Base-by-base conservation (phyloP, 768 basidiomycete genomes). In the Agrocybe pediades region DNA sequence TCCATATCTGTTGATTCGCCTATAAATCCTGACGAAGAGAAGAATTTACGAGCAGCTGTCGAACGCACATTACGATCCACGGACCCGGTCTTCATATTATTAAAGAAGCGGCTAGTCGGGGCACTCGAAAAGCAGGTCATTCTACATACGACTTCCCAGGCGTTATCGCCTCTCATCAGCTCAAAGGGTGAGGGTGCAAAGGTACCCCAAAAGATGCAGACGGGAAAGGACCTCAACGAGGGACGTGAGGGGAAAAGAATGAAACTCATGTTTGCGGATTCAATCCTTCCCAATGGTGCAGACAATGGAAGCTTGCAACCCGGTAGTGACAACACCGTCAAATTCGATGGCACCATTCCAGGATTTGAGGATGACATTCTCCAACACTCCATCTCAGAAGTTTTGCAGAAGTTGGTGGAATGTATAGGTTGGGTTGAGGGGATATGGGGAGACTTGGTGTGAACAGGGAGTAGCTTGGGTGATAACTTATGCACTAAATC, bases 311-410 rank as follows among this genome's bases (percentile, higher is more conserved):
- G 41, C 8, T 21, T 46, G 19, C 20, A 41, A 33, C 26, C 15
- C 23, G 11, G 33, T 46, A 41, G 21, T n/a, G 9, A n/a, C 9
- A 39, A 15, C 21, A 24, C 13, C 33, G n/a, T 36, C 33, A 36
- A 36, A 13, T 36, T 55, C 19, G 53, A 52, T 5, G 51, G 58
- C 15, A 46, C 54, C 2, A 72, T 87, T 39, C 86, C 84, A 62
- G 88, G 88, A 1, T 90, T 89, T 59, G 86, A 90, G 53, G 87
- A 87, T 58, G 75, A 75, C 23, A 71, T 84, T 1, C 70, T 91
- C 46, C 70, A 60, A n/a, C 56, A 61, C 11, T 82, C 74, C 0
- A 66, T 80, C 8, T 58, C 62, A 15, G 78, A 81, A 11, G 73
- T 73, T 19, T 65, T 79, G 49, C 58, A 49, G 41, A 77, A 71